Evolutionary conservation across 805 yeast species (phyloP), one percentile per base, ranked within the genome.

Genomic region (Saturnispora mendoncae): DNA sequence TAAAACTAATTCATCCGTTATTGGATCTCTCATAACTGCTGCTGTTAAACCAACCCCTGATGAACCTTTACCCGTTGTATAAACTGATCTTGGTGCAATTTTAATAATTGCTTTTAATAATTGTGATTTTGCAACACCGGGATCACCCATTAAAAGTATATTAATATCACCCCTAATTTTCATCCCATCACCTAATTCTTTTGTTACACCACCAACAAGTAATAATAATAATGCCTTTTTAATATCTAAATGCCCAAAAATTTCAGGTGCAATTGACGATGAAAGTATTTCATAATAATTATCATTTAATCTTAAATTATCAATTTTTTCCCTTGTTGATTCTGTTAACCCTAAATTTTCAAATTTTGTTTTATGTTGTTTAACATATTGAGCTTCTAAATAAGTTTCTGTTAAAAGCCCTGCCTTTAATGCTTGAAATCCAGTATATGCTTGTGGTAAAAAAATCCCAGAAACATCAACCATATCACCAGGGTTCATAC

Each of bases 1-100:
- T 39, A 92, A 70, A 13, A 92, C 85, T 94, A 90, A 84, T 64
- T 92, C 98, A 62, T 92, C 98, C 1, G 98, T 92, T n/a, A 88
- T 90, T 2, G 97, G 97, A 61, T 92, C 98, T 55, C 92, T 76
- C 94, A 92, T 87, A 27, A 92, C 98, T 0, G 98, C 98, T 2
- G 98, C 98, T 4, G 98, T 92, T 54, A 92, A 69, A 66, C 98
- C 98, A 35, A 92, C 98, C 43, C 98, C 98, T 0, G 98, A 92
- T 4, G 97, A 87, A 60, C 98, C 98, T 55, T 94, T 78, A 66
- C 98, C 98, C 1, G 98, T 92, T 7, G 98, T 92, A 62, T 92
- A 92, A 24, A 92, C 94, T 38, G 95, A 94, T 56, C 97, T 74
- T 24, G 98, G 98, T 3, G 97, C 92, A 41, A 92, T 83, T 54